Evolutionary conservation across 345 rosid species (phyloP).

Genomic region (Corchorus capsularis): DNA sequence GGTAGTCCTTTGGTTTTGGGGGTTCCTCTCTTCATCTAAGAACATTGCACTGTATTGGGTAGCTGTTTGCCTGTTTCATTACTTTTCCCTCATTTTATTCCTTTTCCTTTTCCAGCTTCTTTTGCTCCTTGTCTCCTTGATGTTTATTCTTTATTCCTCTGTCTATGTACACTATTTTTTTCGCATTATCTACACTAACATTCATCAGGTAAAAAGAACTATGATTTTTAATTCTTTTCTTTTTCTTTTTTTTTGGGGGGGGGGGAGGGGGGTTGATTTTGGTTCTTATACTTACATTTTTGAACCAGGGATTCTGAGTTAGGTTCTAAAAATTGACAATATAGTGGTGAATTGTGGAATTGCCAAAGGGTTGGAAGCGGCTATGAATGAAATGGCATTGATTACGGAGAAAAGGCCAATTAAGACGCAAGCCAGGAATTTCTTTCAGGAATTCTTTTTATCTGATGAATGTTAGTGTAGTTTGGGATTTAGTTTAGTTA

Average conservation of each 20-base stretch:
- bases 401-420: constrained; percentile 88
- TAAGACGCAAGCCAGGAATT: constrained; percentile 69
- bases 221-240: no score
- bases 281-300: background rate
- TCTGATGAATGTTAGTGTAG: no score
- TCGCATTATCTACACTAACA: constrained; percentile 37
- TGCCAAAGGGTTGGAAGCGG: constrained; percentile 92
- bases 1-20: no score
- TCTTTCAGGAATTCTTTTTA: constrained; percentile 95
- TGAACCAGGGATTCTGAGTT: background rate
- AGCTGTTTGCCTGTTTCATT: constrained; percentile 21
- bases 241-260: no score
- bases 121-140: background rate
- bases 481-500: no score
- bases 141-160: background rate
- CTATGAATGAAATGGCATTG: constrained; percentile 75
- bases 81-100: background rate
- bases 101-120: background rate
- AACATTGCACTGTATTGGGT: constrained; percentile 72
- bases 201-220: constrained; percentile 61
- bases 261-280: background rate
- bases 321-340: constrained; percentile 69
- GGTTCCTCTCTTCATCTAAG: constrained; percentile 94
- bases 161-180: constrained; percentile 35
- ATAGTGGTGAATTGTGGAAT: constrained; percentile 95